Base-by-base conservation (phyloP, 1,284 basidiomycete species). In the Pisolithus thermaeus region DNA sequence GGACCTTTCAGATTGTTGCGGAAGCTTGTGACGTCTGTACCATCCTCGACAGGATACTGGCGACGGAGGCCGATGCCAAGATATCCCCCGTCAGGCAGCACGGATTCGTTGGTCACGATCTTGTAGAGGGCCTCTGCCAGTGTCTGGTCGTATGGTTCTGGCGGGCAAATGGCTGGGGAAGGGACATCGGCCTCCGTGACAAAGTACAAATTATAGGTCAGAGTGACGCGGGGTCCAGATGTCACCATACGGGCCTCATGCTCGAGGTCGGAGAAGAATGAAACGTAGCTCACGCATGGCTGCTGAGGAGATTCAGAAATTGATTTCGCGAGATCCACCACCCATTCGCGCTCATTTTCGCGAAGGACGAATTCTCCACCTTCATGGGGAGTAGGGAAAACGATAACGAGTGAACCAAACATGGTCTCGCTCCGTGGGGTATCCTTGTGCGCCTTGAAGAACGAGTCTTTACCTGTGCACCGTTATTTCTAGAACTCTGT, bases 161-260 rank as follows among this genome's bases (percentile, higher is more conserved):
- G 38, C 14, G 30, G 23, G n/a, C 39, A 30, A 45, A 49, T 12
- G 27, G n/a, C 23, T 37, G 38, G 9, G 16, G 32, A 40, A n/a
- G 11, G 11, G 11, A 36, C n/a, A 22, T 4, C 9, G 9, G 41
- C 36, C n/a, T 30, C 41, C 7, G 22, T 8, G n/a, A 28, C 48
- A 20, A 65, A 59, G 50, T 69, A 65, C 27, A 73, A 62, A 51
- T 70, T 70, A 54, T 72, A 76, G 0, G 73, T 71, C 46, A 78
- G 57, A 2, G 72, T 76, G 27, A 78, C 57, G 1, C 72, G 69
- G 44, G 67, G 62, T 0, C 75, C 74, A 4, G 63, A 62, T 1
- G 49, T 63, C 37, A 79, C 69, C 0, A 63, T 63, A 2, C 61
- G 52, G 5, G 1, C 3, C 5, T 35, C 32, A 12, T 35, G 32